These are phyloP conservation scores for Vitis hybrid DNA, from an alignment of 177 flowering plant species.

Conservation along the genomic window DNA sequence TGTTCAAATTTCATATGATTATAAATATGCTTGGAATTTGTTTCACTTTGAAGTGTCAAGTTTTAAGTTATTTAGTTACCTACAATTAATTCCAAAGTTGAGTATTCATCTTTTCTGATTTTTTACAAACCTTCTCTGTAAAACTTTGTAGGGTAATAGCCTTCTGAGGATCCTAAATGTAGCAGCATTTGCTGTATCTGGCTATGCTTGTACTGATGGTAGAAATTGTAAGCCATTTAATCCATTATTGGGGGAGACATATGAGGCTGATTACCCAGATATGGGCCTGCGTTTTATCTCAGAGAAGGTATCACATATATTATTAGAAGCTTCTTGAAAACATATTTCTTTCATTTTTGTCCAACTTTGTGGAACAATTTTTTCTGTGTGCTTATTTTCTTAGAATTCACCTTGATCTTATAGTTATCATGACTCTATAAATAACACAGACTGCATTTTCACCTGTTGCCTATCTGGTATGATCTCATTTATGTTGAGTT, in stretches of 20 bases:
- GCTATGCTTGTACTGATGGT: slow-evolving; percentile 48
- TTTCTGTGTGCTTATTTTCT: no score
- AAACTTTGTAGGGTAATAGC: slow-evolving; percentile 43
- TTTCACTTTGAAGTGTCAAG: no score
- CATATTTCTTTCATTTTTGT: neutral
- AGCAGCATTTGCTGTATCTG: slow-evolving; percentile 52
- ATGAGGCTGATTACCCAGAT: slow-evolving; percentile 51
- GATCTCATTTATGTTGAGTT: no score
- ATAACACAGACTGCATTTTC: no score
- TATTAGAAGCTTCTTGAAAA: neutral
- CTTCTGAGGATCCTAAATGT: slow-evolving; percentile 41
- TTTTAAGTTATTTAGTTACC: no score
- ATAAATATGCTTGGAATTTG: no score
- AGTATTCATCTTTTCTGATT: neutral
- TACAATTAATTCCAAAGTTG: neutral
- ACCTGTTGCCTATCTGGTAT: no score
- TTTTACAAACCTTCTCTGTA: neutral
- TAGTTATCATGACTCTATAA: no score
- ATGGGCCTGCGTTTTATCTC: slow-evolving; percentile 40
- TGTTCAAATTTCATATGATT: no score
- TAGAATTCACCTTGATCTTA: no score
- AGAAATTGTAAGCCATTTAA: slow-evolving; percentile 47
- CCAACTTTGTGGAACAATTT: no score
- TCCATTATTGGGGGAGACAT: slow-evolving; percentile 47
- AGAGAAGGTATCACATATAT: slow-evolving; percentile 29